Evolutionary conservation across 2,329 filamentous ascomycete genomes (phyloP).

Genomic region (Gyromitra esculenta): DNA sequence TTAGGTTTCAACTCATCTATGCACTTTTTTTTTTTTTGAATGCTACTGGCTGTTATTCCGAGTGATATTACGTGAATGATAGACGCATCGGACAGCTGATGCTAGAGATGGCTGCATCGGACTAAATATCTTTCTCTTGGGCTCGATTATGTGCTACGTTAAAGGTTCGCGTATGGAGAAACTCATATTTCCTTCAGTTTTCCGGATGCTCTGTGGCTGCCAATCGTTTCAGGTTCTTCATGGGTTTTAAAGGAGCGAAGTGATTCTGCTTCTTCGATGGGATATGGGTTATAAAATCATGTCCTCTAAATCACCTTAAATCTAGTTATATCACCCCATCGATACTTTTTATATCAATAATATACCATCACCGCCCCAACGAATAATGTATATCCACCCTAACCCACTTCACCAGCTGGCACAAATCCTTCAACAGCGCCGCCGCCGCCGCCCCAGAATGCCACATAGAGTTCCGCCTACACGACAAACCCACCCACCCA

Average conservation of each 20-base stretch:
- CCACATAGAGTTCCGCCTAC: background rate
- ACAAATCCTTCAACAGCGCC: background rate
- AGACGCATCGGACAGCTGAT: background rate
- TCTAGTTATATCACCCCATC: background rate
- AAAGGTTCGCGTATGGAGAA: background rate
- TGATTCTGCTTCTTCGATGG: background rate
- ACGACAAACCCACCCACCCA: background rate
- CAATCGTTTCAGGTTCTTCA: background rate
- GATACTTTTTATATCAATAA: background rate
- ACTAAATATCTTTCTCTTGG: background rate
- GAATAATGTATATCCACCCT: background rate
- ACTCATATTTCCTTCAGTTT: background rate
- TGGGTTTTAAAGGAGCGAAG: background rate
- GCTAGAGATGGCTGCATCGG: background rate
- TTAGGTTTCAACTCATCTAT: background rate
- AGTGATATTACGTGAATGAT: constrained; percentile 6
- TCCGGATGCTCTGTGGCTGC: background rate
- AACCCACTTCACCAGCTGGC: background rate
- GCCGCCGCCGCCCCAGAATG: background rate
- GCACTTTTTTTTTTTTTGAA: background rate
- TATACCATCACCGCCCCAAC: background rate
- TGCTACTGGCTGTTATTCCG: background rate
- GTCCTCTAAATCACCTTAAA: background rate
- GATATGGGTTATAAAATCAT: background rate
- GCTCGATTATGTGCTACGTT: background rate